Percentiles rank a stretch among this genome's conserved stretches.
These are phyloP conservation scores for Cordia subcordata DNA, from an alignment of 257 asterid species.

Conservation along the genomic window DNA sequence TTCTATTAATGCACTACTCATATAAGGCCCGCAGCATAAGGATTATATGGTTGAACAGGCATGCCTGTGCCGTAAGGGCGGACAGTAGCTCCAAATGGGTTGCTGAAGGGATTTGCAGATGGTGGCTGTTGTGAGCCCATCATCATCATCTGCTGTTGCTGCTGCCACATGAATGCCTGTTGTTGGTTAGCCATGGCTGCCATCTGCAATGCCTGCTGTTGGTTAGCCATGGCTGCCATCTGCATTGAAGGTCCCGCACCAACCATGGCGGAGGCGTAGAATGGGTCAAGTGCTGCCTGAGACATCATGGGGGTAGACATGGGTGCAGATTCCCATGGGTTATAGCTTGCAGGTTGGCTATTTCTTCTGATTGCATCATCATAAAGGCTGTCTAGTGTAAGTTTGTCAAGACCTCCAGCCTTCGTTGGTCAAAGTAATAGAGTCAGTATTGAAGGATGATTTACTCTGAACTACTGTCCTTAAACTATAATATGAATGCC, in stretches of 20 bases:
- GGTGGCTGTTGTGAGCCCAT: slow-evolving; percentile 20
- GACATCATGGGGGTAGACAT: slow-evolving; percentile 36
- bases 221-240: slow-evolving; percentile 68
- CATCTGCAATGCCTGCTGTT: slow-evolving; percentile 77
- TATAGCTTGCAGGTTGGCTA: slow-evolving; percentile 70
- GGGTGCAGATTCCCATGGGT: slow-evolving; percentile 82
- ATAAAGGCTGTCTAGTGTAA: slow-evolving; percentile 86
- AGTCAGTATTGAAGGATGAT: background rate
- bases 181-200: slow-evolving; percentile 42
- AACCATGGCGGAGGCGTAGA: slow-evolving; percentile 57
- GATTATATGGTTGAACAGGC: slow-evolving; percentile 37
- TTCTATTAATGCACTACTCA: slow-evolving; percentile 6
- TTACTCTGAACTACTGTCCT: background rate
- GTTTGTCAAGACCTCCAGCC: slow-evolving; percentile 92
- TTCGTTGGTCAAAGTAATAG: slow-evolving; percentile 5
- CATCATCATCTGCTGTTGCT: slow-evolving; percentile 32
- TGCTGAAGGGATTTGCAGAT: slow-evolving; percentile 33
- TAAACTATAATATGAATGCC: background rate
- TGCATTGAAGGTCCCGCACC: slow-evolving; percentile 69
- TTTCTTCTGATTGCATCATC: slow-evolving; percentile 88
- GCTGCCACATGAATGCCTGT: slow-evolving; percentile 44
- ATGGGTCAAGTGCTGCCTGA: slow-evolving; percentile 43
- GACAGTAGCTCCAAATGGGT: slow-evolving; percentile 3
- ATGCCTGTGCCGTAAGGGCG: slow-evolving; percentile 12
- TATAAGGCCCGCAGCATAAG: slow-evolving; percentile 30